Conservation (phyloP, 352 stramenopile species). For the Phytophthora idaei region DNA sequence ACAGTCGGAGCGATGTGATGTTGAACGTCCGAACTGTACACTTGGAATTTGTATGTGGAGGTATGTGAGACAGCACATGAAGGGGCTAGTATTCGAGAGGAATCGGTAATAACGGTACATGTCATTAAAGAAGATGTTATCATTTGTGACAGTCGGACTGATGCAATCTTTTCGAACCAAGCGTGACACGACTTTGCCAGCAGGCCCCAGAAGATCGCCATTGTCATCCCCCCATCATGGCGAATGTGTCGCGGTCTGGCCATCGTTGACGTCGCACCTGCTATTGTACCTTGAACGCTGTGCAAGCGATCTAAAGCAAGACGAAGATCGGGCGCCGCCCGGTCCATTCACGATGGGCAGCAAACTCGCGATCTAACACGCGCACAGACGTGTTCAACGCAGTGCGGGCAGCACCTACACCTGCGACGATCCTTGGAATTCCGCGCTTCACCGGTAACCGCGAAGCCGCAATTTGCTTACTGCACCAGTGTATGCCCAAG, state of each 20-base stretch:
- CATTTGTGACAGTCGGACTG: not conserved
- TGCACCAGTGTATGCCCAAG: too few relatives aligned
- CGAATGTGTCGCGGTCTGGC: too few relatives aligned
- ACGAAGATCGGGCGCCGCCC: not conserved
- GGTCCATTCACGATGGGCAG: conserved; percentile 5
- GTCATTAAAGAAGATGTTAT: not conserved
- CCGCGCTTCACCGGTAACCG: too few relatives aligned
- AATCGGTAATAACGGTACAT: not conserved
- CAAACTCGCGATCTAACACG: conserved; percentile 1
- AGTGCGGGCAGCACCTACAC: not conserved
- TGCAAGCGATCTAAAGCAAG: not conserved
- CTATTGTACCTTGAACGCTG: too few relatives aligned
- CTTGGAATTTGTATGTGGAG: conserved; percentile 13
- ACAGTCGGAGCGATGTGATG: conserved; percentile 17
- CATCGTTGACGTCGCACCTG: too few relatives aligned
- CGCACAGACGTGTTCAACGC: conserved; percentile 3
- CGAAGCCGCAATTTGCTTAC: too few relatives aligned
- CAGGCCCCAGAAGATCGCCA: too few relatives aligned
- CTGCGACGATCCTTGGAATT: not conserved
- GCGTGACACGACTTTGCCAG: too few relatives aligned
- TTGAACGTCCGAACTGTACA: conserved; percentile 18
- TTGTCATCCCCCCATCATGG: too few relatives aligned
- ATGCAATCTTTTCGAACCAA: not conserved
- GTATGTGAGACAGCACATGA: conserved; percentile 6
- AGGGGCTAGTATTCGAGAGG: conserved; percentile 3